phyloP scores from a whole-genome alignment of 2,329 filamentous ascomycete genomes.

The Beauveria australis region DNA sequence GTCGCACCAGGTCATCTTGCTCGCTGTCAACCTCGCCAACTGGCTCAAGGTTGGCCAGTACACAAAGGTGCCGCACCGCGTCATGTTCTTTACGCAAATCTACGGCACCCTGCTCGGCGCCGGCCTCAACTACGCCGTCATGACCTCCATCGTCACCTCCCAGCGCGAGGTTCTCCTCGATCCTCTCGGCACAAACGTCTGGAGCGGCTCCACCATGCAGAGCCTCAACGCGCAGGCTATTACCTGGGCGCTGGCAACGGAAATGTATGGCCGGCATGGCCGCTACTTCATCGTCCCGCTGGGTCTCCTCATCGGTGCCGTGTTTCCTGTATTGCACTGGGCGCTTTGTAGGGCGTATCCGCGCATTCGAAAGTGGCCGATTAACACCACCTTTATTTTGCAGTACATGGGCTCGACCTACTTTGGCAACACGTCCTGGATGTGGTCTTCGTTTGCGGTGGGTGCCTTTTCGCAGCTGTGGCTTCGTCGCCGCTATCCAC shows the following conservation, averaged over 20 bases:
- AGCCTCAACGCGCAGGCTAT: slow-evolving; percentile 31
- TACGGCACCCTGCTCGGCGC: slow-evolving; percentile 33
- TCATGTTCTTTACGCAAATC: slow-evolving; percentile 32
- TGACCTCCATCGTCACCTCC: slow-evolving; percentile 34
- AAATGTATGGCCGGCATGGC: slow-evolving; percentile 32
- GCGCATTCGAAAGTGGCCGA: slow-evolving; percentile 19
- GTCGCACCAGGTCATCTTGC: slow-evolving; percentile 24
- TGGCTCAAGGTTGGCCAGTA: slow-evolving; percentile 31
- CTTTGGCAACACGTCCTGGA: slow-evolving; percentile 29
- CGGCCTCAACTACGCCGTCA: slow-evolving; percentile 37
- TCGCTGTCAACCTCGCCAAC: slow-evolving; percentile 22
- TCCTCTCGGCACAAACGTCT: slow-evolving; percentile 34
- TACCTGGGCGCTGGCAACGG: slow-evolving; percentile 27
- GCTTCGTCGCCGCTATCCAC: slow-evolving; percentile 17
- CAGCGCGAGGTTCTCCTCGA: slow-evolving; percentile 33
- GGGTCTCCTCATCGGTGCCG: slow-evolving; percentile 33
- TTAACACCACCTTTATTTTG: slow-evolving; percentile 33
- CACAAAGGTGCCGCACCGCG: slow-evolving; percentile 29
- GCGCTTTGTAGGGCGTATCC: slow-evolving; percentile 21
- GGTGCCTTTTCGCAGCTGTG: slow-evolving; percentile 24
- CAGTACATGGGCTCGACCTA: slow-evolving; percentile 32
- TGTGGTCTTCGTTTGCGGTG: slow-evolving; percentile 24
- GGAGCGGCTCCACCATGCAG: slow-evolving; percentile 41
- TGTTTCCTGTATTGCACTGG: slow-evolving; percentile 28
- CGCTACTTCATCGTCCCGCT: slow-evolving; percentile 31